Conservation (phyloP, 257 asterid species). For the Salvia rosmarinus region DNA sequence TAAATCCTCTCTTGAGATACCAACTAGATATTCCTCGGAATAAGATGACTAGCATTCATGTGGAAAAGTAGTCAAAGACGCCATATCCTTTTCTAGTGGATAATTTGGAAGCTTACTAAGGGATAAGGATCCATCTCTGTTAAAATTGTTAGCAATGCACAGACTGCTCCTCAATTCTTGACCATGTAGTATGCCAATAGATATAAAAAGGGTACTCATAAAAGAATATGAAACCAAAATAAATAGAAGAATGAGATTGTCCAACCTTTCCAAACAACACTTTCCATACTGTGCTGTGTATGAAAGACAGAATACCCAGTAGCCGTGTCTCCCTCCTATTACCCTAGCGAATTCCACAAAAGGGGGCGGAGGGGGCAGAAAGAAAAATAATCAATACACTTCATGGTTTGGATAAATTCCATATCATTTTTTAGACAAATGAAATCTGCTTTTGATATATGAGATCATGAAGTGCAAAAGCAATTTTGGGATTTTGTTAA, state of each 20-base stretch:
- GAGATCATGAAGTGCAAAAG: conserved; percentile 8
- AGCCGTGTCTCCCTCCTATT: conserved; percentile 86
- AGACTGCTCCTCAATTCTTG: conserved; percentile 14
- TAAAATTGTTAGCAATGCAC: conserved; percentile 8
- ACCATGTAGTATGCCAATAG: not conserved
- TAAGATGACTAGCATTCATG: not conserved
- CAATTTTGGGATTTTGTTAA: not conserved
- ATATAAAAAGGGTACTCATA: conserved; percentile 5
- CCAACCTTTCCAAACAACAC: conserved; percentile 83
- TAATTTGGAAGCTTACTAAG: conserved; percentile 7
- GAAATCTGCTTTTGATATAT: not conserved
- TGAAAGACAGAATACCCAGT: conserved; percentile 81
- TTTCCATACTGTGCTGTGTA: conserved; percentile 94
- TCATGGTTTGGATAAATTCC: not conserved
- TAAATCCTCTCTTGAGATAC: not conserved
- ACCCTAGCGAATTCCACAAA: conserved; percentile 54
- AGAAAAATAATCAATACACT: not conserved
- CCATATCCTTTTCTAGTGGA: not conserved
- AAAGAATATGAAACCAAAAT: not conserved
- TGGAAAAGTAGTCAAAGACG: not conserved
- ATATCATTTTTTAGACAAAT: not conserved
- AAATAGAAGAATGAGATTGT: not conserved
- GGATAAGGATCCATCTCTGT: not conserved
- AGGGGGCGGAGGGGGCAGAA: not conserved
- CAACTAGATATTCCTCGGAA: not conserved